A percentile compares a stretch with the other conserved stretches of the same genome.
These are phyloP conservation scores for Microdochium trichocladiopsis DNA, from an alignment of 2,329 filamentous ascomycete genomes.

Conservation along the genomic window DNA sequence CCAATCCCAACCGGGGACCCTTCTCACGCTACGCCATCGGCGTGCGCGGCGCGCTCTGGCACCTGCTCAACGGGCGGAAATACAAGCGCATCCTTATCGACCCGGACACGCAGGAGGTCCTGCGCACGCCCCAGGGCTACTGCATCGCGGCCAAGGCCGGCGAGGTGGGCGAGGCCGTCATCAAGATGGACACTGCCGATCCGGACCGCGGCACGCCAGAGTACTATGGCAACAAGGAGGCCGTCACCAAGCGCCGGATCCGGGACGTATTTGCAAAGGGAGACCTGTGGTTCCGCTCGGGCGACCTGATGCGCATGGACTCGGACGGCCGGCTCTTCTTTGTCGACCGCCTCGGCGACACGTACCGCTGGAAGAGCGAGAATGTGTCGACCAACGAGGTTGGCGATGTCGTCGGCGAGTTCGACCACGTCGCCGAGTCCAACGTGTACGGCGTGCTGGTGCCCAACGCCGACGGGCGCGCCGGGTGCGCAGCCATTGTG, in stretches of 20 bases:
- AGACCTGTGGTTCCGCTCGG: constrained; percentile 61
- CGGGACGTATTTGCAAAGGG: constrained; percentile 57
- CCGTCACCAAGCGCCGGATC: constrained; percentile 57
- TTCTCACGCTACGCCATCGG: constrained; percentile 58
- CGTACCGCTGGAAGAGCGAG: constrained; percentile 57
- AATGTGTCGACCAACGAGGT: constrained; percentile 39
- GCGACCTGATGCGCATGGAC: constrained; percentile 56
- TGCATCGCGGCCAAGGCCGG: constrained; percentile 55
- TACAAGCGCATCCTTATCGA: constrained; percentile 65
- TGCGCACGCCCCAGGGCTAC: constrained; percentile 57
- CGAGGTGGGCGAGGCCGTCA: constrained; percentile 63
- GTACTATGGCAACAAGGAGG: constrained; percentile 54
- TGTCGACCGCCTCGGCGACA: constrained; percentile 62
- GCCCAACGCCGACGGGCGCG: constrained; percentile 34
- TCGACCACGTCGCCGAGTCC: constrained; percentile 29
- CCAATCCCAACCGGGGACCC: constrained; percentile 51
- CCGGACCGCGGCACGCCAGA: constrained; percentile 47
- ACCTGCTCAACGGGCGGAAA: constrained; percentile 41
- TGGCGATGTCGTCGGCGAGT: constrained; percentile 28
- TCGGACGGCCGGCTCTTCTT: constrained; percentile 61
- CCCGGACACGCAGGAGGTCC: constrained; percentile 57
- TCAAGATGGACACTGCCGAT: constrained; percentile 44
- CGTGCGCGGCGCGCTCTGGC: constrained; percentile 58
- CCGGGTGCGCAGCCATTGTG: constrained; percentile 32
- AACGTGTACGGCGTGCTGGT: constrained; percentile 35